phyloP scores from a whole-genome alignment of 2,329 filamentous ascomycete species.

The Fusarium multiceps region DNA sequence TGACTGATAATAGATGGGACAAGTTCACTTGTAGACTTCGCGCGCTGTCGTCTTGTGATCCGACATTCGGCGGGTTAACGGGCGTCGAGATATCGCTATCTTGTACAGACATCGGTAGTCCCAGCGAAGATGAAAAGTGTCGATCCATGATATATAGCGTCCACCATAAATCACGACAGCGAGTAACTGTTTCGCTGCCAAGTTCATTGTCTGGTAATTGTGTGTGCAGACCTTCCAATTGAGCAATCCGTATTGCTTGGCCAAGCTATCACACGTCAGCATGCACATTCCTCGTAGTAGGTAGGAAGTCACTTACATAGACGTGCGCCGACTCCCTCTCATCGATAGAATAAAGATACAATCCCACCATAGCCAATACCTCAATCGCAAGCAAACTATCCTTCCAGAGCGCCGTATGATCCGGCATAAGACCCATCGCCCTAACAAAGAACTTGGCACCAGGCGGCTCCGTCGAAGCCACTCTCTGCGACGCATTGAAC shows the following conservation, averaged over 20 bases:
- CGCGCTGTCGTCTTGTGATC: conserved; percentile 46
- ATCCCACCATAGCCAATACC: conserved; percentile 49
- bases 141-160: conserved; percentile 55
- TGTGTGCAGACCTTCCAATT: conserved; percentile 56
- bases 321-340: conserved; percentile 50
- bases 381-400: conserved; percentile 54
- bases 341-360: conserved; percentile 55
- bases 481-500: conserved; percentile 34
- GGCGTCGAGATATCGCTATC: conserved; percentile 54
- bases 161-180: conserved; percentile 56
- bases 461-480: conserved; percentile 48
- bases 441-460: conserved; percentile 49
- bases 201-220: conserved; percentile 53
- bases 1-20: conserved; percentile 51
- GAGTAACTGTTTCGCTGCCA: conserved; percentile 46
- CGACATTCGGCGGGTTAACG: conserved; percentile 44
- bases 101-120: conserved; percentile 52
- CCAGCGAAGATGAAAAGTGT: conserved; percentile 54
- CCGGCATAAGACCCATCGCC: conserved; percentile 53
- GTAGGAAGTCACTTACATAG: conserved; percentile 34
- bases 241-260: conserved; percentile 55
- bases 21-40: conserved; percentile 52
- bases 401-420: conserved; percentile 50
- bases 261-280: conserved; percentile 46
- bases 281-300: too few species aligned